These are phyloP conservation scores for Termitomyces sp. DNA, from an alignment of 1,284 basidiomycete genomes.

Conservation along the genomic window DNA sequence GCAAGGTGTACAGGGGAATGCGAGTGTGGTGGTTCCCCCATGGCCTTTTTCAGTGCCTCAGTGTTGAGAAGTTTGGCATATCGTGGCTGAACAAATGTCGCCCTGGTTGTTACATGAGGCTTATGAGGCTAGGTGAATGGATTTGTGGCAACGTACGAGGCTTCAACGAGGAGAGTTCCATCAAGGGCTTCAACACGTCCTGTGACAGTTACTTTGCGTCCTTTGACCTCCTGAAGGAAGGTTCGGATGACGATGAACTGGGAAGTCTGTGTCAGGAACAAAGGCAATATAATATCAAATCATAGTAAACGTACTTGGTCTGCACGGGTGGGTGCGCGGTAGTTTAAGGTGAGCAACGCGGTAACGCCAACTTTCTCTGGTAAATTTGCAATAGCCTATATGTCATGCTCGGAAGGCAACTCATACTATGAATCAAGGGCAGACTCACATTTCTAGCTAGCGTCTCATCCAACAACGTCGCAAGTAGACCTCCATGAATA, in stretches of 20 bases:
- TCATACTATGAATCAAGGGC: constrained; percentile 17
- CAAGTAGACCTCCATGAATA: constrained; percentile 88
- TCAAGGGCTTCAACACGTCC: constrained; percentile 74
- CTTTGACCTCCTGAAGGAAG: constrained; percentile 57
- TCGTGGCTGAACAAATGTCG: constrained; percentile 79
- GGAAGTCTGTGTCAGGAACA: constrained; percentile 4
- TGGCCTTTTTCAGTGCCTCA: constrained; percentile 36
- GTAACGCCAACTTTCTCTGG: constrained; percentile 93
- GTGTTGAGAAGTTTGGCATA: constrained; percentile 72
- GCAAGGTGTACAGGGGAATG: constrained; percentile 30
- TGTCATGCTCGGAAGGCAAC: background rate
- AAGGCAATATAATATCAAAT: background rate
- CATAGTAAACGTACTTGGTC: constrained; percentile 57
- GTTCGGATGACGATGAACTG: constrained; percentile 74
- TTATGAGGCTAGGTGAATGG: background rate
- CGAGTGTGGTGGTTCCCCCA: constrained; percentile 41
- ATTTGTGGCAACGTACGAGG: constrained; percentile 46
- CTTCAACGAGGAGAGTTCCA: constrained; percentile 78
- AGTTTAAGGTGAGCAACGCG: constrained; percentile 72
- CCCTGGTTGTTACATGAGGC: constrained; percentile 33
- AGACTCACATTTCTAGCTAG: constrained; percentile 74
- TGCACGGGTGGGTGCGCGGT: constrained; percentile 77
- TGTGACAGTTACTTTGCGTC: constrained; percentile 72
- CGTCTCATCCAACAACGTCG: constrained; percentile 86
- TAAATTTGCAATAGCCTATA: constrained; percentile 75